Evolutionary conservation across 371 early-diverging fungal genomes (phyloP), one percentile per base, ranked within the genome.

Genomic region (Antonospora locustae): DNA sequence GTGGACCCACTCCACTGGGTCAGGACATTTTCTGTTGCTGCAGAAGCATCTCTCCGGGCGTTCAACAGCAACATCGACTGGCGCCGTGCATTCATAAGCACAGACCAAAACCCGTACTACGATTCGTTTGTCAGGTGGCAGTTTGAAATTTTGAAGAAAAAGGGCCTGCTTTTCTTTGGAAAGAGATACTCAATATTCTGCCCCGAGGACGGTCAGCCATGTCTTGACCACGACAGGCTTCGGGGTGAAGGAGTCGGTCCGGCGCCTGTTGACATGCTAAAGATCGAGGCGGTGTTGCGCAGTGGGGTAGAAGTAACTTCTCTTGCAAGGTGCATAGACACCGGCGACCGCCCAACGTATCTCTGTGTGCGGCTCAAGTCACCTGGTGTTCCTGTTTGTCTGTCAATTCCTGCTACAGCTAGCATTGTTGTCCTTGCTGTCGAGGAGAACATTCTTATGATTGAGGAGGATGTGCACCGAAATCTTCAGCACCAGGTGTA

Each of bases 101-200:
- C 99, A 22, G 93, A 96, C 66, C 81, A 82, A 59, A 96, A 99
- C 74, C 90, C 89, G 39, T 95, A 86, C 79, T 99, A 89, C 69
- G 99, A 99, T 73, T 84, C 88, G 7, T 99, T 99, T 77, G 83
- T 94, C 14, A 82, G 85, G 58, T 99, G 93, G 93, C 99, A 99
- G 73, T 94, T 99, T 79, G 84, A 83, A 74, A 85, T 82, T 67
- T 79, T 99, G 54, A 81, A 78, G 61, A 76, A 71, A 1, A 51
- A 55, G 9, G 69, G 75, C 32, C 87, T 89, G 76, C 78, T 96
- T 68, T 85, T 86, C 70, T 96, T 92, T 71, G 99, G 96, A 57
- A 87, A 96, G 70, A 82, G 96, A 47, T 86, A 93, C 76, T 94
- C 96, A 3, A 89, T 99, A 60, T 96, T 85, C 77, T 92, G 92